These are phyloP conservation scores for Peronospora farinosa DNA, from an alignment of 352 stramenopile species.

Conservation along the genomic window DNA sequence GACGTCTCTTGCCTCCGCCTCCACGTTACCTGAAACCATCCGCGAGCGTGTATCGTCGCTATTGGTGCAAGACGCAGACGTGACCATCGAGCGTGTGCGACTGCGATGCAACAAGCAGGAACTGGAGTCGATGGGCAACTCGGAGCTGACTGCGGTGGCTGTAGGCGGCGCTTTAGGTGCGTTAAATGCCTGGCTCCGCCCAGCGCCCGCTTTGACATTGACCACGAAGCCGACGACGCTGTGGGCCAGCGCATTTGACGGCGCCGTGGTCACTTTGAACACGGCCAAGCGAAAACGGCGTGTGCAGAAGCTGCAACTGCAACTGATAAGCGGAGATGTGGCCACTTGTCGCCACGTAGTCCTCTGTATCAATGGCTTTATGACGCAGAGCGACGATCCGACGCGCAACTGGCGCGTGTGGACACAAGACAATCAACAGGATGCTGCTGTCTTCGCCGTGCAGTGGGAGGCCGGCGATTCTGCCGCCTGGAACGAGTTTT, in stretches of 20 bases:
- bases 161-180: constrained; percentile 57
- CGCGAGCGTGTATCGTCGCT: constrained; percentile 19
- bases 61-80: constrained; percentile 42
- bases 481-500: constrained; percentile 75
- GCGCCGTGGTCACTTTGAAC: constrained; percentile 66
- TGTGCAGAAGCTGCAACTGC: constrained; percentile 61
- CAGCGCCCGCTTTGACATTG: constrained; percentile 8
- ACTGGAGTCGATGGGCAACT: constrained; percentile 35
- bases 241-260: constrained; percentile 70
- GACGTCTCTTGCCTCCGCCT: constrained; percentile 3
- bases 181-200: constrained; percentile 61
- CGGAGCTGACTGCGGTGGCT: constrained; percentile 57
- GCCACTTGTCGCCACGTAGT: constrained; percentile 49
- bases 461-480: constrained; percentile 74
- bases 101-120: constrained; percentile 49
- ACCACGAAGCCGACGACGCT: constrained; percentile 26
- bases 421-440: constrained; percentile 23
- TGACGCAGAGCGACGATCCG: constrained; percentile 72
- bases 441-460: constrained; percentile 55
- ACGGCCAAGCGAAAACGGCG: constrained; percentile 54
- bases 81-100: constrained; percentile 41
- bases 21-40: constrained; percentile 1
- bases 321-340: constrained; percentile 61
- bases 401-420: constrained; percentile 56
- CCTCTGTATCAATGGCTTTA: constrained; percentile 83